These are phyloP conservation scores for Pelargonium exstipulatum DNA, from an alignment of 441 rosid genomes.

Conservation along the genomic window DNA sequence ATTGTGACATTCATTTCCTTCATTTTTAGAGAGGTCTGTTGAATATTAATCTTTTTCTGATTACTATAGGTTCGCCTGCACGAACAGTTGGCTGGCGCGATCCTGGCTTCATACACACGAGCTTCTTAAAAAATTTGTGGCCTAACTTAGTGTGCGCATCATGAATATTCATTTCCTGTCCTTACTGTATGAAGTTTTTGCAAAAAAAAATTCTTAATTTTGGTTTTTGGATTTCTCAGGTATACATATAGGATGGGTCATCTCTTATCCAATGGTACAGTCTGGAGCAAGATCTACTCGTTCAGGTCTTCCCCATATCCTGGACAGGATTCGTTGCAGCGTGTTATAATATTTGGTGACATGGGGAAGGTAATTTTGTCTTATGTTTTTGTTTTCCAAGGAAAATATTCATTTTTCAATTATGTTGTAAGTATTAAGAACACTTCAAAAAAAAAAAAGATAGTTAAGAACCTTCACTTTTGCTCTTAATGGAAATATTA, in stretches of 20 bases:
- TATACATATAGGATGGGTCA: conserved; percentile 76
- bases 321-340: conserved; percentile 81
- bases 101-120: conserved; percentile 85
- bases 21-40: neutral
- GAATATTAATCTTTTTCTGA: conserved; percentile 3
- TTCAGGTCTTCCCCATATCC: conserved; percentile 77
- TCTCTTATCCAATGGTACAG: conserved; percentile 40
- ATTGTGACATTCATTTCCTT: too few relatives aligned
- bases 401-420: too few relatives aligned
- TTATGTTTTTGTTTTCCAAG: neutral
- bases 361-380: conserved; percentile 76
- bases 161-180: neutral
- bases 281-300: conserved; percentile 66
- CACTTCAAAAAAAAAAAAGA: too few relatives aligned
- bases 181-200: neutral
- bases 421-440: too few relatives aligned
- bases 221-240: conserved; percentile 31
- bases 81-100: conserved; percentile 93
- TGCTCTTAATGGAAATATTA: too few relatives aligned
- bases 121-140: conserved; percentile 85
- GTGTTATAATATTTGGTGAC: conserved; percentile 73
- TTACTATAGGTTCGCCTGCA: conserved; percentile 65
- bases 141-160: conserved; percentile 58
- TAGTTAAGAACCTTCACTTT: neutral
- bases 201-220: neutral